phyloP scores from a whole-genome alignment of 129 eudicot species.

The Chrysanthemum makinoi region DNA sequence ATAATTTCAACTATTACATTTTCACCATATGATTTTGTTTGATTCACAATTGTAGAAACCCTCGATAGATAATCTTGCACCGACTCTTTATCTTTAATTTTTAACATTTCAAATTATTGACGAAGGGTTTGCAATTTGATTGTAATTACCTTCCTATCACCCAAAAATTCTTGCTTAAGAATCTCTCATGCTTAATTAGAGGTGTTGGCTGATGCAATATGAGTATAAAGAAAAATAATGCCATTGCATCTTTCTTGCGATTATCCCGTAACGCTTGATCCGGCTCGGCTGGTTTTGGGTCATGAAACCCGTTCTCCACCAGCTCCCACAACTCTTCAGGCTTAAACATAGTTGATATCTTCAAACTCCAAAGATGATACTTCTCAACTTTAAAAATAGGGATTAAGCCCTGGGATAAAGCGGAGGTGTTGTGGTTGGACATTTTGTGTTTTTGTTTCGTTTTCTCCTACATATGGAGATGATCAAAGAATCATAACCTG shows the following conservation, averaged over 20 bases:
- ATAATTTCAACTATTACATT: not conserved
- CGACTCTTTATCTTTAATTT: not conserved
- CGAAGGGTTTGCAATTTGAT: not conserved
- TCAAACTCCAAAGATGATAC: constrained; percentile 3
- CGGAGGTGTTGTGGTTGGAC: not conserved
- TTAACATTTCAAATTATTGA: not conserved
- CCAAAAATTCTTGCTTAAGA: not conserved
- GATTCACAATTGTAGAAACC: not conserved
- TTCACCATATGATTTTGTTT: constrained; percentile 1
- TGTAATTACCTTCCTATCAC: not conserved
- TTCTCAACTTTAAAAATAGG: not conserved
- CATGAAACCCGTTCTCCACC: not conserved
- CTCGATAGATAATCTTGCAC: not conserved
- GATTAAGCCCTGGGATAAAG: not conserved
- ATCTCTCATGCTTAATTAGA: not conserved
- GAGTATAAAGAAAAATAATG: not conserved
- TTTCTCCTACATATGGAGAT: not conserved
- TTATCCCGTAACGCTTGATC: not conserved
- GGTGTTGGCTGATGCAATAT: not conserved
- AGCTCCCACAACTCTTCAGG: not conserved
- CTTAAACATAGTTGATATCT: not conserved
- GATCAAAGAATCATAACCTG: not conserved
- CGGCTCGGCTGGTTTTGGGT: not conserved
- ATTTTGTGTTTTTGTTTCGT: too few relatives aligned
- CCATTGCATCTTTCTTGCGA: not conserved